A percentile compares a stretch with the other conserved stretches of the same genome.
Evolutionary conservation across 345 rosid genomes (phyloP).

Genomic region (Salix brachista): DNA sequence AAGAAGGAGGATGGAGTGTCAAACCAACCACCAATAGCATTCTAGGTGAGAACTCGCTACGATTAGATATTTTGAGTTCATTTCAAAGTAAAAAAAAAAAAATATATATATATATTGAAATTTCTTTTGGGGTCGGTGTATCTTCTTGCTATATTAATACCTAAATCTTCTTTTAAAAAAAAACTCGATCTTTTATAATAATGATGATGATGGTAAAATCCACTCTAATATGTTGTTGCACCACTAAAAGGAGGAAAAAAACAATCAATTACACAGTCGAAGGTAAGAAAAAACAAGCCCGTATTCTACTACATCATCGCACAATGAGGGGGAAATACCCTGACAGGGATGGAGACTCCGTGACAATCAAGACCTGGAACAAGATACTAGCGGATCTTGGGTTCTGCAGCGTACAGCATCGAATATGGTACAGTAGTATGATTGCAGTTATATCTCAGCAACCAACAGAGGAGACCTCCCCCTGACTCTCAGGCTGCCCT

Average conservation of each 20-base stretch:
- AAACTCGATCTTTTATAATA: too few relatives aligned
- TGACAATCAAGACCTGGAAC: slow-evolving; percentile 15
- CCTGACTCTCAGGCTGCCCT: slow-evolving; percentile 53
- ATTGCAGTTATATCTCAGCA: slow-evolving; percentile 32
- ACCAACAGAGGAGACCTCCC: slow-evolving; percentile 29
- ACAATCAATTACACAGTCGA: slow-evolving; percentile 11
- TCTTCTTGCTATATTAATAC: too few relatives aligned
- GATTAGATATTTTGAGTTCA: too few relatives aligned
- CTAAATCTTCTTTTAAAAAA: too few relatives aligned
- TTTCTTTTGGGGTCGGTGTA: too few relatives aligned
- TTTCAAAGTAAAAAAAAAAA: too few relatives aligned
- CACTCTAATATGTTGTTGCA: slow-evolving; percentile 6
- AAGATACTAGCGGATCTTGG: not conserved
- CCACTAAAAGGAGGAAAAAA: not conserved
- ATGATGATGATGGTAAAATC: not conserved
- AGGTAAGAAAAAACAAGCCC: not conserved
- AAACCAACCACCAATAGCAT: not conserved
- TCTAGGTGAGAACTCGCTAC: not conserved
- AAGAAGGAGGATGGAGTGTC: not conserved
- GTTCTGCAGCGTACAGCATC: not conserved
- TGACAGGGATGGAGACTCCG: slow-evolving; percentile 58
- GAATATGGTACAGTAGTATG: not conserved
- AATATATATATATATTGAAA: too few relatives aligned
- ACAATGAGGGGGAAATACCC: slow-evolving; percentile 63
- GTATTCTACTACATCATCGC: slow-evolving; percentile 41